Percentiles rank a stretch among this genome's conserved stretches.
Evolutionary conservation across 1,284 basidiomycete genomes (phyloP).

Genomic region (Anthracocystis panici-leucophaei): DNA sequence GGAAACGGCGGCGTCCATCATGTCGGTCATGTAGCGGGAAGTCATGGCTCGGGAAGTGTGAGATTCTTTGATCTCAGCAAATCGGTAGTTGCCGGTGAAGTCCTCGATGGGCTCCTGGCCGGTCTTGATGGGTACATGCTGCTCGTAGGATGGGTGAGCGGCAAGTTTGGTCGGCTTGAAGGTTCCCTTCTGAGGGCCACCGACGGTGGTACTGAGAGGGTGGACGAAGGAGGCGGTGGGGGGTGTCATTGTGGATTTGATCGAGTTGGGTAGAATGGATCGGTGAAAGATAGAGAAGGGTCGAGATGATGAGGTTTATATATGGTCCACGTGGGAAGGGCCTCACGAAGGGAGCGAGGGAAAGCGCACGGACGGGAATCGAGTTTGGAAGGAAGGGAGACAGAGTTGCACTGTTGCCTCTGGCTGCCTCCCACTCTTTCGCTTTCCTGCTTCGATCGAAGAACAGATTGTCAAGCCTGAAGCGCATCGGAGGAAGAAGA

Average conservation of each 20-base stretch:
- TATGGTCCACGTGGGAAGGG: conserved; percentile 14
- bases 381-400: no score
- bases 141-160: conserved; percentile 30
- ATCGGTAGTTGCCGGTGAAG: conserved; percentile 62
- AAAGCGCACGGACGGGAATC: conserved; percentile 6
- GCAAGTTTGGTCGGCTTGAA: conserved; percentile 40
- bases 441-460: background rate
- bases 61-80: conserved; percentile 66
- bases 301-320: background rate
- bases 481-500: no score
- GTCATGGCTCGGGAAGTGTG: conserved; percentile 67
- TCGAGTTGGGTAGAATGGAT: background rate
- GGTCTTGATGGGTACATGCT: conserved; percentile 57
- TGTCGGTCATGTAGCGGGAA: conserved; percentile 60
- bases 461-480: background rate
- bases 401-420: background rate
- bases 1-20: conserved; percentile 74
- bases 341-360: no score
- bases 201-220: conserved; percentile 3
- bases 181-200: conserved; percentile 2
- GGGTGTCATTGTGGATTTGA: conserved; percentile 48
- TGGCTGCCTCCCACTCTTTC: background rate
- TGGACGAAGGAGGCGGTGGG: conserved; percentile 54
- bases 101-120: conserved; percentile 65
- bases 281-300: background rate